phyloP scores from a whole-genome alignment of 2,329 filamentous ascomycete species.

The Pseudogymnoascus verrucosus region DNA sequence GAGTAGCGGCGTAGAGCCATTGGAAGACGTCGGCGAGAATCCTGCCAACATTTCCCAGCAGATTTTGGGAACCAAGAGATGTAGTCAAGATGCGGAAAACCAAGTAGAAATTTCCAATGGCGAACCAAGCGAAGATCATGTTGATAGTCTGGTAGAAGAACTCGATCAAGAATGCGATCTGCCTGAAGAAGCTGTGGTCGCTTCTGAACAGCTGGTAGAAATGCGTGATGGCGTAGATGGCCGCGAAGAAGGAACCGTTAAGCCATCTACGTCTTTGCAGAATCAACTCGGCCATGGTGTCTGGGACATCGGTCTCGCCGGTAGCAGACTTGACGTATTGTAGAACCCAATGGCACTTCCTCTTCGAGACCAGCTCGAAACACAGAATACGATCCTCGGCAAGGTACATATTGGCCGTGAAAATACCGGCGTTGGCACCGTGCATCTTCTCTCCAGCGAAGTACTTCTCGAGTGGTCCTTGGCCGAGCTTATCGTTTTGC shows the following conservation, averaged over 20 bases:
- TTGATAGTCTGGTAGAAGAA: constrained; percentile 91
- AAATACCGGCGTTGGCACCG: constrained; percentile 85
- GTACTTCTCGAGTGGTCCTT: constrained; percentile 91
- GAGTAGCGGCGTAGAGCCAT: constrained; percentile 86
- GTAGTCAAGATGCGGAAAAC: constrained; percentile 95
- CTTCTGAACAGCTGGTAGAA: constrained; percentile 95
- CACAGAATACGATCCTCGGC: constrained; percentile 98
- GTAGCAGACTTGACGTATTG: constrained; percentile 98
- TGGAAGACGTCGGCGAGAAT: constrained; percentile 86
- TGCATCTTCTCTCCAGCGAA: constrained; percentile 96
- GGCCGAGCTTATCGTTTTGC: constrained; percentile 91
- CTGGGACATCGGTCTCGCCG: constrained; percentile 94
- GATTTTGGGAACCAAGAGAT: constrained; percentile 60
- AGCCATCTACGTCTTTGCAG: constrained; percentile 93
- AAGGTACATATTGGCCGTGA: constrained; percentile 98
- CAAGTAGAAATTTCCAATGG: constrained; percentile 92
- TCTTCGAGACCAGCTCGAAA: constrained; percentile 95
- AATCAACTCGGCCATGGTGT: constrained; percentile 88
- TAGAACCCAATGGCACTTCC: constrained; percentile 94
- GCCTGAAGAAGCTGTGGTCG: constrained; percentile 78
- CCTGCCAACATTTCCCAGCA: constrained; percentile 69
- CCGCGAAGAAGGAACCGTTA: constrained; percentile 97
- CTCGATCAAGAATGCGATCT: constrained; percentile 84
- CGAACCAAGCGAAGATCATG: constrained; percentile 99
- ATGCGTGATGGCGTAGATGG: constrained; percentile 88